Evolutionary conservation across 1,139 yeast species (phyloP), one percentile per base, ranked within the genome.

Genomic region (Blastobotrys ciferrii): DNA sequence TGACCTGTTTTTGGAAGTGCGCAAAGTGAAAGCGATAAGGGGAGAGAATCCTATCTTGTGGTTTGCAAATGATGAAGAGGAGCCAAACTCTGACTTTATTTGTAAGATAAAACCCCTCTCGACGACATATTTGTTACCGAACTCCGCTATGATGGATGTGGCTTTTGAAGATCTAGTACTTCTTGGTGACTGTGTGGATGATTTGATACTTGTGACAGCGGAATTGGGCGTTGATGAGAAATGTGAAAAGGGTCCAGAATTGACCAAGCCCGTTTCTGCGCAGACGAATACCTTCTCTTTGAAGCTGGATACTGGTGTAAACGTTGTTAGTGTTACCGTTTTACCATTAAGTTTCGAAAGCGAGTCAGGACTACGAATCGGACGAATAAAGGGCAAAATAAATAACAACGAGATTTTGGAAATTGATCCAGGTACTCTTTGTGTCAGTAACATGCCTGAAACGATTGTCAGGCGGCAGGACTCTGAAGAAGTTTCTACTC

Each of bases 271-370:
- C 3, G 9, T 53, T 25, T 52, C 48, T 17, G 42, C 39, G 11
- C 58, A 54, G 43, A 53, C 59, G 3, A 58, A 56, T 36, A 42
- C 55, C 2, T 48, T 59, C 32, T 52, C 49, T 14, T 49, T 57
- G 19, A 18, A 33, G 13, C 12, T 58, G 2, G 42, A 32, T 5
- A 43, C 56, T 4, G 55, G 51, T 15, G n/a, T 44, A n/a, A 43
- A 50, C 19, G 28, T 42, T 3, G 18, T 58, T 2, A 37, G 47
- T n/a, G 31, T 49, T 11, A 46, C 54, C 3, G 38, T 59, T 2
- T 51, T 54, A 32, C 65, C 65, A 2, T 37, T 58, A 15, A 53
- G 54, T 18, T 45, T 61, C 19, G 56, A 55, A 7, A 25, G 44
- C 4, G 47, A 48, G 19, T 18, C 31, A 18, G 45, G 18, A 31